Percentiles rank a stretch among this genome's conserved stretches.
Conservation (phyloP, 148 eudicot genomes). For the Rhododendron mucronatum region DNA sequence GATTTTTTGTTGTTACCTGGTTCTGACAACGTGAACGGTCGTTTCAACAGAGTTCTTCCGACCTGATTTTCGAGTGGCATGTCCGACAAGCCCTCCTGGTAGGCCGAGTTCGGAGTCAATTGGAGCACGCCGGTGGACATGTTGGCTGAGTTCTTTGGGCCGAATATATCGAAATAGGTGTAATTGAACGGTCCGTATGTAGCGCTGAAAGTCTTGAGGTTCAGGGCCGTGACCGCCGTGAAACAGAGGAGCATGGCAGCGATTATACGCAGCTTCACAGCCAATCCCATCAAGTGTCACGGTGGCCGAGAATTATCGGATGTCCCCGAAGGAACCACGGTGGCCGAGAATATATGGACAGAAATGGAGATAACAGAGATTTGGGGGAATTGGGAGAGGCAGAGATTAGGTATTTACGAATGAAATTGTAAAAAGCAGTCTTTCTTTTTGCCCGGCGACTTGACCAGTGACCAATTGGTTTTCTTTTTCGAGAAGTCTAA, state of each 20-base stretch:
- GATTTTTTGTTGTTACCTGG: neutral
- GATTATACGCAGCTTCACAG: neutral
- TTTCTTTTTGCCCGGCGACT: too few species aligned
- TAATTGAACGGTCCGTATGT: constrained; percentile 34
- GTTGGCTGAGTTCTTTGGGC: constrained; percentile 26
- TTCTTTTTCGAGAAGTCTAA: too few species aligned
- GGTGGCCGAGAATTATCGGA: neutral
- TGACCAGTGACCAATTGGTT: too few species aligned
- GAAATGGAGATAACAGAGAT: neutral
- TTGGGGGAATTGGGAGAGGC: too few species aligned
- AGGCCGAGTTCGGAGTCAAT: constrained; percentile 46
- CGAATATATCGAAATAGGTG: neutral
- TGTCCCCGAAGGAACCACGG: too few species aligned
- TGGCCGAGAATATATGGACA: too few species aligned
- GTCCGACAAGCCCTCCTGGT: constrained; percentile 9
- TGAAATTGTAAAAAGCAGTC: too few species aligned
- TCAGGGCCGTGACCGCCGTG: neutral
- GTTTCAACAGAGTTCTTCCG: constrained; percentile 38
- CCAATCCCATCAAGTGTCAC: neutral
- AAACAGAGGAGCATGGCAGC: constrained; percentile 6
- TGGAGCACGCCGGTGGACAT: constrained; percentile 53
- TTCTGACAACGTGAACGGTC: constrained; percentile 47
- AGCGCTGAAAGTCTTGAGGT: neutral
- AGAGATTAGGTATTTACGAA: too few species aligned
- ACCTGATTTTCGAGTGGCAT: constrained; percentile 15